Base-by-base conservation (phyloP, 768 basidiomycete genomes). In the Thelephora aurantiotincta region DNA sequence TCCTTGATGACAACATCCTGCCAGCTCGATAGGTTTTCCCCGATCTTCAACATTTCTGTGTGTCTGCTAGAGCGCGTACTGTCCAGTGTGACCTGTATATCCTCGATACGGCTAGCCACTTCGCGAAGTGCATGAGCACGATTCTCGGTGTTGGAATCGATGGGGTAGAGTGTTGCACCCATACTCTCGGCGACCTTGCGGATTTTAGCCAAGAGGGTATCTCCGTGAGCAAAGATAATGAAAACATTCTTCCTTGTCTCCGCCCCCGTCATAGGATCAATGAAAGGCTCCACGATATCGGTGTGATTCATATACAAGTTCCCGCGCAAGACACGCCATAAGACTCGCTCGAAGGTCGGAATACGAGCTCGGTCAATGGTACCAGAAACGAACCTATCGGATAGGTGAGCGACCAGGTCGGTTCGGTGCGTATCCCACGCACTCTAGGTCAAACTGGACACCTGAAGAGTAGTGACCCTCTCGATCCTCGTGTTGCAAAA, bases 231-330 rank as follows among this genome's bases (percentile, higher is more conserved):
- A 57, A 99, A 99, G 60, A 99, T 98, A 67, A 99, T 94, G 70
- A 99, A 99, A 35, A 98, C 96, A 57, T 97, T 92, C 75, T 98
- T 99, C 69, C 86, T 78, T 18, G 85, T 86, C 67, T 93, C 87
- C 16, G 66, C 69, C 33, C 82, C 84, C 0, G 87, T 87, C 18
- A 71, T 73, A 12, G 92, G 85, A 60, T 98, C 90, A 49, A 90
- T 72, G 57, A 98, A 96, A 5, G 90, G 85, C 54, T 94, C 89
- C 35, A 75, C 73, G 55, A 99, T 98, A 64, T 98, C 93, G 47
- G 82, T 88, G 64, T 91, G 84, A 66, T 97, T 99, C 94, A 99
- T 98, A 70, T 94, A 99, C 18, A 99, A 71, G 62, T 99, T 98
- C 44, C 96, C 96, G 50, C 96, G 82, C 16, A 98, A 74, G 33